A percentile compares a stretch with the other conserved stretches of the same genome.
phyloP scores from a whole-genome alignment of 495 filamentous ascomycete species.

The Articulospora tetracladia region DNA sequence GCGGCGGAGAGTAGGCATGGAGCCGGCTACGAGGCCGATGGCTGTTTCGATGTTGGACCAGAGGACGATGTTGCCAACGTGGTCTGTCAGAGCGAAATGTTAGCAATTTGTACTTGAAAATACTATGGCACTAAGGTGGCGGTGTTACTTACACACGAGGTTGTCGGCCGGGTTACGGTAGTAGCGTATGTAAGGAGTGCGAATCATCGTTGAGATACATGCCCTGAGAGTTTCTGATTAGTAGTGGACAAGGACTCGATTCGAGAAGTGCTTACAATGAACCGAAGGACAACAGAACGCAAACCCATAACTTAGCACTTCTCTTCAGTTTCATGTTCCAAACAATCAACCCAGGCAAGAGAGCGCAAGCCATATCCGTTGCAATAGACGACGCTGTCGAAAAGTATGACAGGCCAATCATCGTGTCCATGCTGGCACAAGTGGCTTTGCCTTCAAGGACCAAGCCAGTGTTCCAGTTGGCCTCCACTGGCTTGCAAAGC shows the following conservation, averaged over 20 bases:
- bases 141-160: background rate
- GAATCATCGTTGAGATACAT: slow-evolving; percentile 2
- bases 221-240: background rate
- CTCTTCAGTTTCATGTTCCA: background rate
- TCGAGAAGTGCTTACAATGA: background rate
- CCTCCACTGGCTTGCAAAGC: background rate
- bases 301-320: background rate
- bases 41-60: slow-evolving; percentile 2
- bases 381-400: background rate
- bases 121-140: background rate
- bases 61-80: background rate
- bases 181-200: background rate
- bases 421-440: background rate
- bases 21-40: background rate
- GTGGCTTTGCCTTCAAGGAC: background rate
- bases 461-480: slow-evolving; percentile 1
- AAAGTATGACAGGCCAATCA: background rate
- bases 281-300: background rate
- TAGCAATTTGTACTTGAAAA: background rate
- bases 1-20: background rate
- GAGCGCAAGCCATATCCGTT: background rate
- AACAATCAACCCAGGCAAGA: background rate
- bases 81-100: background rate
- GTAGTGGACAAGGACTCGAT: background rate
- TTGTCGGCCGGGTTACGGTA: background rate